Base-by-base conservation (phyloP, 495 filamentous ascomycete genomes). In the Rhizodiscina lignyota region DNA sequence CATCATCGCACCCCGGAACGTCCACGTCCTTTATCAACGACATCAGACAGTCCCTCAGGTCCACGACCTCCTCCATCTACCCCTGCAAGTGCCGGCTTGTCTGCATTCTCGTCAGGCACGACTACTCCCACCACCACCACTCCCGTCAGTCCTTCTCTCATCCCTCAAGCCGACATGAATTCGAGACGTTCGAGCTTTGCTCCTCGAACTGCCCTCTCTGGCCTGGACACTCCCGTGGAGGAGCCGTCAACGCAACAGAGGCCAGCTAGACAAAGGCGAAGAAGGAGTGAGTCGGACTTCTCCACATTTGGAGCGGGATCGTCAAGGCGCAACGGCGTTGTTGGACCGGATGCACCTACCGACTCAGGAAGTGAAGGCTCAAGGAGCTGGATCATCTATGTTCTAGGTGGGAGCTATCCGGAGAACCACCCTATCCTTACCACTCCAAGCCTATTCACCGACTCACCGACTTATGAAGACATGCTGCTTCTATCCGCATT, bases 341-440 rank as follows among this genome's bases (percentile, higher is more conserved):
- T 79, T 32, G 74, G 74, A 41, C 72, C 74, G 11, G 74, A 77
- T 42, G 59, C 68, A 30, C 51, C 62, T 12, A 43, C 63, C 22
- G 59, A 67, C 13, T 53, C 53, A 23, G 53, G 58, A 32, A 63
- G 64, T 21, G 44, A 49, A 32, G 46, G 54, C 17, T 43, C 54
- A 37, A 61, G 78, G 48, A 82, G 73, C 50, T 83, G 77, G 78
- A 65, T 83, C 44, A 82, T 83, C 16, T 83, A 83, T 50, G 77
- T 83, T 8, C 73, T 83, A 32, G 78, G 78, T 31, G 78, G 79
- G 18, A 79, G 75, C 38, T 66, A 82, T 20, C 77, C 79, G 3
- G 75, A 81, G 47, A 76, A 80, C 48, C 79, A 83, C 42, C 77
- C 77, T 30, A 78, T 79, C 13, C 66, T 83, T 45, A 77, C 77